Base-by-base conservation (phyloP, 2,329 filamentous ascomycete species). In the Trichoderma arundinaceum region DNA sequence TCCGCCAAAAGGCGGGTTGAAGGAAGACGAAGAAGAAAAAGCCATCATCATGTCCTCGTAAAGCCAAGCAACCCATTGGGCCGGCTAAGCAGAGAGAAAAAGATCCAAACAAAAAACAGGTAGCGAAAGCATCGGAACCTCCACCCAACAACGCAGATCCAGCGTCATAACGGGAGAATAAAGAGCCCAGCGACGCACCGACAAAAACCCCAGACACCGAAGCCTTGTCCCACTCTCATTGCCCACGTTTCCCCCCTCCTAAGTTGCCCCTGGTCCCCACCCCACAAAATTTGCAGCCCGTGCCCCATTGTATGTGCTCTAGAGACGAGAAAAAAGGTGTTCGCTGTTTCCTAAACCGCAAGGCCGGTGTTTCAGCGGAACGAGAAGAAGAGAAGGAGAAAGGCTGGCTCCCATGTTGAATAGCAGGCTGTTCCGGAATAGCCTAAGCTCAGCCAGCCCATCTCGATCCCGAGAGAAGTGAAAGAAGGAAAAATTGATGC, bases 331-430 rank as follows among this genome's bases (percentile, higher is more conserved):
- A 57, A 49, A 39, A 66, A 61, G 22, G 49, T 46, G 57, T 48
- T 22, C 48, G 56, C 56, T 44, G 48, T 46, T 53, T 9, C 17
- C 63, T 38, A 65, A 53, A 19, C 46, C 28, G 63, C 54, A 59
- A 57, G 44, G 46, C 44, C 65, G 60, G 67, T 66, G 52, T 48
- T 60, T 64, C 68, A 69, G 59, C 57, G 51, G 19, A 53, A 67
- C 15, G 44, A 54, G 53, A 17, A 66, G 43, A 53, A 57, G 44
- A 70, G 58, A 67, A 69, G 51, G 48, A 68, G 67, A 54, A 65
- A 65, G 59, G 54, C 65, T 60, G 44, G 44, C 57, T 49, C 17
- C 9, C 17, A n/a, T 38, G 59, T 62, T 62, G 59, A 62, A 35
- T 33, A 41, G 67, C 65, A 66, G 57, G 67, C 52, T 48, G 22